Conservation (phyloP, 805 yeast species). For the Hanseniaspora jakobsenii region DNA sequence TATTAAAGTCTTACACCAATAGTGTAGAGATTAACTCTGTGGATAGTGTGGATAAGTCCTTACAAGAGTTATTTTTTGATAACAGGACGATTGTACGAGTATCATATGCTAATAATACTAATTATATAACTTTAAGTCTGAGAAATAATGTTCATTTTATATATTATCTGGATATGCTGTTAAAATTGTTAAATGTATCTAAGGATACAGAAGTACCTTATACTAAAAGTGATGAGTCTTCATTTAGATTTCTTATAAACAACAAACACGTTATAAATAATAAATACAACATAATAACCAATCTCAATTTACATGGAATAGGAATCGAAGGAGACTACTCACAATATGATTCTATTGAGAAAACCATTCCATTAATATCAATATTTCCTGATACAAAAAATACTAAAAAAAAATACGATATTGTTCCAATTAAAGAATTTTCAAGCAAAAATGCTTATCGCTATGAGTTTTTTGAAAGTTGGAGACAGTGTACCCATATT, state of each 20-base stretch:
- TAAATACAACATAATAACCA: background rate
- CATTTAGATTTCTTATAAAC: background rate
- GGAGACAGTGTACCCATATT: slow-evolving; percentile 72
- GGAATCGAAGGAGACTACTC: too few relatives aligned
- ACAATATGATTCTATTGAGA: background rate
- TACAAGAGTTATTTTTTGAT: slow-evolving; percentile 1
- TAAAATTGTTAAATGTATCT: slow-evolving; percentile 5
- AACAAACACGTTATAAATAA: background rate
- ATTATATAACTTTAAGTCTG: background rate
- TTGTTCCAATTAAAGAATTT: background rate
- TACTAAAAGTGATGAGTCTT: background rate
- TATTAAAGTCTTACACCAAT: too few relatives aligned
- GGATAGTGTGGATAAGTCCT: too few relatives aligned
- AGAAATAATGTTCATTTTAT: slow-evolving; percentile 6
- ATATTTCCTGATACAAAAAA: too few relatives aligned
- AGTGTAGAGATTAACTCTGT: too few relatives aligned
- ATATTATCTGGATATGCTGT: slow-evolving; percentile 5
- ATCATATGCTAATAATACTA: background rate
- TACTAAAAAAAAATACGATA: too few relatives aligned
- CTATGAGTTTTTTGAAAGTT: slow-evolving; percentile 22
- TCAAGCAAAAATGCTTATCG: background rate
- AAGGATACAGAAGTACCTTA: background rate
- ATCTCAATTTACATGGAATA: background rate
- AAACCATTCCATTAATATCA: background rate
- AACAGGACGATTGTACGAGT: background rate